Conservation (phyloP, 2,329 filamentous ascomycete species). For the Aplosporella prunicola region DNA sequence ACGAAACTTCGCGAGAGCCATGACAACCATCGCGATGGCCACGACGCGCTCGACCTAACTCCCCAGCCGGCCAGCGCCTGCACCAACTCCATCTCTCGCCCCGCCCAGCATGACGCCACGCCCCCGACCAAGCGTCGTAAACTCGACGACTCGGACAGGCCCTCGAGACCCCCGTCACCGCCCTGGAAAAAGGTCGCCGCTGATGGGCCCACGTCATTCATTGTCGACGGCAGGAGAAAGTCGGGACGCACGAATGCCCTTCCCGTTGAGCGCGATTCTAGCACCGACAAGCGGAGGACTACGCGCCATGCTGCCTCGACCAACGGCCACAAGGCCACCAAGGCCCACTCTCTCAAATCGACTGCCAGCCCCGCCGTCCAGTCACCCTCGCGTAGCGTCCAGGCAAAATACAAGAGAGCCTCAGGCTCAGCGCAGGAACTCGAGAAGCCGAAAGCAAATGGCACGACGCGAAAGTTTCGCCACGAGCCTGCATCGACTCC, state of each 20-base stretch:
- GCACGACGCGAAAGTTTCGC: background rate
- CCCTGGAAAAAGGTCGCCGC: slow-evolving; percentile 85
- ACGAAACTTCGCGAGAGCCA: slow-evolving; percentile 18
- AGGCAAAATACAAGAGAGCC: no score
- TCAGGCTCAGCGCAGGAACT: no score
- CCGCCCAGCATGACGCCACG: slow-evolving; percentile 13
- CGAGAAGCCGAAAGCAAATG: slow-evolving; percentile 1
- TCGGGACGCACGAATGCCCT: slow-evolving; percentile 49
- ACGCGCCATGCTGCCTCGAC: slow-evolving; percentile 5
- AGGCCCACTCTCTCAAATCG: slow-evolving; percentile 1
- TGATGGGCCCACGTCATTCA: slow-evolving; percentile 80
- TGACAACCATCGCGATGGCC: slow-evolving; percentile 19
- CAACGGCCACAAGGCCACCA: slow-evolving; percentile 4
- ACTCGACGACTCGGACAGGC: slow-evolving; percentile 28
- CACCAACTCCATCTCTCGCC: background rate
- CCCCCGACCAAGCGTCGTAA: slow-evolving; percentile 54
- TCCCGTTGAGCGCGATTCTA: slow-evolving; percentile 38
- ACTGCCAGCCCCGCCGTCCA: background rate
- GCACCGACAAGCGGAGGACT: slow-evolving; percentile 30
- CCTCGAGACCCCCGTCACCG: slow-evolving; percentile 56
- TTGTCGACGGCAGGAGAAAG: slow-evolving; percentile 52
- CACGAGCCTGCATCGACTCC: slow-evolving; percentile 3
- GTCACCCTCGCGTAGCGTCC: slow-evolving; percentile 2
- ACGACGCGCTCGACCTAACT: slow-evolving; percentile 13
- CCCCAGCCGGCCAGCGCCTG: background rate